Conservation (phyloP, 805 yeast species). For the Pichia membranifaciens region DNA sequence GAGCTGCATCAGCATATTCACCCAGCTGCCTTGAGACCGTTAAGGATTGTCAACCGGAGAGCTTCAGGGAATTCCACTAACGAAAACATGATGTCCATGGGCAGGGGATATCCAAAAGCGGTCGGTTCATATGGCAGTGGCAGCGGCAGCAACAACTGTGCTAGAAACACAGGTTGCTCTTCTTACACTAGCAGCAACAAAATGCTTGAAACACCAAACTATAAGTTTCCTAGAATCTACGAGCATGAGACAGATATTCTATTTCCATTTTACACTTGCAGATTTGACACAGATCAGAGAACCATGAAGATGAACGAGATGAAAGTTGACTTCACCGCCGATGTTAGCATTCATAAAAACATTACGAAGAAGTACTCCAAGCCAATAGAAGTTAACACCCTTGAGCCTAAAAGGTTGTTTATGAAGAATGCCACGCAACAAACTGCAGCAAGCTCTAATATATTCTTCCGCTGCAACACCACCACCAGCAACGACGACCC, state of each 20-base stretch:
- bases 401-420: too few species aligned
- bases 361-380: conserved; percentile 15
- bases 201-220: conserved; percentile 13
- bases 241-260: conserved; percentile 5
- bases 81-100: not conserved
- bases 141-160: not conserved
- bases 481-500: conserved; percentile 5
- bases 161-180: too few species aligned
- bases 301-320: conserved; percentile 1
- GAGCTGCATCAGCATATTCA: not conserved
- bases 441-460: not conserved
- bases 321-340: conserved; percentile 14
- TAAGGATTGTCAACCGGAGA: conserved; percentile 8
- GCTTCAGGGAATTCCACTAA: not conserved
- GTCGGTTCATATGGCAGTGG: too few species aligned
- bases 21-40: conserved; percentile 4
- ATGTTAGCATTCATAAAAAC: conserved; percentile 12
- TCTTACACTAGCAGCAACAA: not conserved
- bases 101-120: not conserved
- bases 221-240: conserved; percentile 13
- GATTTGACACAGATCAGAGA: not conserved
- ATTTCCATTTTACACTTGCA: conserved; percentile 13
- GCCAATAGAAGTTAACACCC: conserved; percentile 8
- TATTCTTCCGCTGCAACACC: not conserved
- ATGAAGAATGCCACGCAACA: not conserved